phyloP scores from a whole-genome alignment of 352 stramenopile species.

The Globisporangium polare region DNA sequence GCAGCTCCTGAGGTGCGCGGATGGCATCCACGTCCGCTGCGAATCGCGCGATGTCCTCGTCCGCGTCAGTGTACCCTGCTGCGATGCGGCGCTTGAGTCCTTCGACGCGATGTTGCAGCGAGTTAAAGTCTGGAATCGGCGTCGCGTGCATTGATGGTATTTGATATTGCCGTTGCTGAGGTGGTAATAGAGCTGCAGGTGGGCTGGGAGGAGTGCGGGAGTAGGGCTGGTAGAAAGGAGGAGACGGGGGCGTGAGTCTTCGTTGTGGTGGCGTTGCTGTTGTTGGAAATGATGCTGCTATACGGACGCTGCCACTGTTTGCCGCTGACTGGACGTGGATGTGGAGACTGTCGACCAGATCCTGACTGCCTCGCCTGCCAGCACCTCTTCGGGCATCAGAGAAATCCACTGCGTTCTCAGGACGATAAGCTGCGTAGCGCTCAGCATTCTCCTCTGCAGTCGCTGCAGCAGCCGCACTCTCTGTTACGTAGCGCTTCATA shows the following conservation, averaged over 20 bases:
- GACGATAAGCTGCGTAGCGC: not conserved
- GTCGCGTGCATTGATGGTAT: not conserved
- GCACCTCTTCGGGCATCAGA: not conserved
- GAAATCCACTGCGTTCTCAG: not conserved
- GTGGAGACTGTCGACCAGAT: constrained; percentile 2
- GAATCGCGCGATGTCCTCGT: constrained; percentile 38
- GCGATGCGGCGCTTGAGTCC: constrained; percentile 42
- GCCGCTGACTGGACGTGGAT: constrained; percentile 6
- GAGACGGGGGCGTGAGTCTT: not conserved
- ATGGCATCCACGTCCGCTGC: constrained; percentile 37
- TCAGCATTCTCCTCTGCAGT: not conserved
- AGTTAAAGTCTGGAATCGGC: constrained; percentile 36
- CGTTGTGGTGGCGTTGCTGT: constrained; percentile 2
- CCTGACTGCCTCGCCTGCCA: not conserved
- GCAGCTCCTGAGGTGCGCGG: constrained; percentile 27
- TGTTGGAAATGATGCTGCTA: not conserved
- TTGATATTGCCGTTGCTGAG: constrained; percentile 2
- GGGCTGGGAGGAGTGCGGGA: constrained; percentile 9
- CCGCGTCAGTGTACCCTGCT: constrained; percentile 30
- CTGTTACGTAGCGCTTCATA: constrained; percentile 18
- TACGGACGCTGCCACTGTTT: not conserved
- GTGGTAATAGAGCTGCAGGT: constrained; percentile 7
- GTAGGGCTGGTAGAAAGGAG: constrained; percentile 1
- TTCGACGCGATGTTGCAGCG: constrained; percentile 55
- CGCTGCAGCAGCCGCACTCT: not conserved